Evolutionary conservation across 306 rosid species (phyloP).

Genomic region (Cajanus cajan): DNA sequence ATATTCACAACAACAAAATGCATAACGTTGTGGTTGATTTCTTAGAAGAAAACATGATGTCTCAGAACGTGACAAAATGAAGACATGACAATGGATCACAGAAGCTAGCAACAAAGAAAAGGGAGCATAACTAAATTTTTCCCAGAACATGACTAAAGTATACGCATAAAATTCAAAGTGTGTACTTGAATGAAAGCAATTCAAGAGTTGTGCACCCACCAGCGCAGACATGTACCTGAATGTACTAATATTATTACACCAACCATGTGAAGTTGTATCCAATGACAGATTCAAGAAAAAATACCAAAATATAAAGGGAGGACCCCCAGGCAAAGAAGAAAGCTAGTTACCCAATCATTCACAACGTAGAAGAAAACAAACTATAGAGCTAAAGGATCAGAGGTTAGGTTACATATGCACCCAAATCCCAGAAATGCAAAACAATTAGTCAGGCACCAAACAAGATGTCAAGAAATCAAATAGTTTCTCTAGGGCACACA

Average conservation of each 20-base stretch:
- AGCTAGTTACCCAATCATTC: slow-evolving; percentile 26
- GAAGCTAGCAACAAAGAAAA: neutral
- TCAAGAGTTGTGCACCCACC: slow-evolving; percentile 27
- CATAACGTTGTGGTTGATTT: neutral
- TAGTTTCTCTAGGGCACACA: slow-evolving; percentile 15
- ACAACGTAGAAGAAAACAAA: slow-evolving; percentile 27
- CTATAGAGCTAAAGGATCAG: neutral
- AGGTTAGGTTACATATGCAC: neutral
- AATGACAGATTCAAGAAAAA: neutral
- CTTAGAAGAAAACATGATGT: neutral
- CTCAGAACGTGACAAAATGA: neutral
- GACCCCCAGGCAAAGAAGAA: neutral
- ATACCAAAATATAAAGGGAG: neutral
- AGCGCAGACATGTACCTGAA: slow-evolving; percentile 27
- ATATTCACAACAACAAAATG: neutral
- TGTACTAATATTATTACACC: slow-evolving; percentile 18
- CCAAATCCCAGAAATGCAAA: slow-evolving; percentile 11
- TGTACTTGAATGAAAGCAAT: slow-evolving; percentile 16
- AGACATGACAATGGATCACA: neutral
- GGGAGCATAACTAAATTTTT: neutral
- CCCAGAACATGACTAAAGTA: neutral
- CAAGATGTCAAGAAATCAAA: neutral
- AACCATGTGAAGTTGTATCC: slow-evolving; percentile 27
- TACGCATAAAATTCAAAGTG: neutral
- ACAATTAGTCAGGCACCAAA: slow-evolving; percentile 3